phyloP scores from a whole-genome alignment of 495 filamentous ascomycete genomes.

The Penicillium daleae region DNA sequence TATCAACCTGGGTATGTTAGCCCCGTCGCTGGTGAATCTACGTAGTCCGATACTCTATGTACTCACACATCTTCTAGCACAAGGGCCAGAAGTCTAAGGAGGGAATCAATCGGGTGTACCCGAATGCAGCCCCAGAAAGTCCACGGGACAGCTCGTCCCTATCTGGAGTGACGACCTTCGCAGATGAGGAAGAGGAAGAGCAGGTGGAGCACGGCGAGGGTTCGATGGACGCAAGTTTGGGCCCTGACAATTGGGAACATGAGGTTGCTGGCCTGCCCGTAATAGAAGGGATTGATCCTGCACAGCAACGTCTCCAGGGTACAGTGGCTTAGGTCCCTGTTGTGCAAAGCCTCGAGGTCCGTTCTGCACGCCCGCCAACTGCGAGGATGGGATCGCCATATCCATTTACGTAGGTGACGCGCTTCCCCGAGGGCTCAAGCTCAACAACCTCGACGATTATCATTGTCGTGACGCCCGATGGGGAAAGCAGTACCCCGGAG shows the following conservation, averaged over 20 bases:
- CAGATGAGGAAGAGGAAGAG: too few relatives aligned
- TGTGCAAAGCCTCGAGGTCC: background rate
- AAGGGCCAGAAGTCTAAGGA: background rate
- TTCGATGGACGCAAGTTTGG: background rate
- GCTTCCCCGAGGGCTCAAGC: too few relatives aligned
- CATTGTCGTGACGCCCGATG: background rate
- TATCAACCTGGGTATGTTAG: background rate
- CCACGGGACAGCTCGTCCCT: background rate
- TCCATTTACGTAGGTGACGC: background rate
- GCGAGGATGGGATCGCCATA: background rate
- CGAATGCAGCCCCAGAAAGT: too few relatives aligned
- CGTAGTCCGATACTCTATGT: background rate
- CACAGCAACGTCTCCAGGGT: too few relatives aligned
- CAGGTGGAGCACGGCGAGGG: background rate
- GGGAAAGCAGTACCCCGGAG: background rate
- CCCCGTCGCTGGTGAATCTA: background rate
- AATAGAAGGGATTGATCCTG: background rate
- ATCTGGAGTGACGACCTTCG: constrained; percentile 3
- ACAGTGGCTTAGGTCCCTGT: background rate
- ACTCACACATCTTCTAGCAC: constrained; percentile 1
- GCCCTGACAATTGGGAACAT: background rate
- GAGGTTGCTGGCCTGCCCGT: background rate
- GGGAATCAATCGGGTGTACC: background rate
- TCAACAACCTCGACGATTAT: background rate
- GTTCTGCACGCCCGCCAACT: background rate